Percentiles rank a stretch among this genome's conserved stretches.
These are phyloP conservation scores for Geranium brycei DNA, from an alignment of 345 rosid species.

Conservation along the genomic window DNA sequence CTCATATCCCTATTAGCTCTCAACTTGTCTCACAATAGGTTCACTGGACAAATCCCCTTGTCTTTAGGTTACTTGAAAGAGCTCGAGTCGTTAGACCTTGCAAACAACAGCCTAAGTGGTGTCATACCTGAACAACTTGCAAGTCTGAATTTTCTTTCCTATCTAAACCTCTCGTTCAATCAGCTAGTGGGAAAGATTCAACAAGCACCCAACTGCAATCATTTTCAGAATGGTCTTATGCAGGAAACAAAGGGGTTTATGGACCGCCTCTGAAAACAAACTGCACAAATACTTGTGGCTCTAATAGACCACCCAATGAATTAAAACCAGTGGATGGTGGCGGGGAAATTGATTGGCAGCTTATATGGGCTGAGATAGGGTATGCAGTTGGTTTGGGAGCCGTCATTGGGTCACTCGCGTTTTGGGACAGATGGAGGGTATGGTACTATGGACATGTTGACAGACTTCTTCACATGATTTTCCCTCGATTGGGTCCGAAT, in stretches of 20 bases:
- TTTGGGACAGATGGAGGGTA: conserved; percentile 15
- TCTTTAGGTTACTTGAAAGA: conserved; percentile 15
- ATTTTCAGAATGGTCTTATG: conserved; percentile 14
- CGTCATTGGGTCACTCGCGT: conserved; percentile 18
- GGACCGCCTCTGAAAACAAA: conserved; percentile 13
- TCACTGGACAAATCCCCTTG: conserved; percentile 20
- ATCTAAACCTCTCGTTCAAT: conserved; percentile 30
- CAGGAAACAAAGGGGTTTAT: conserved; percentile 25
- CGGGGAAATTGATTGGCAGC: conserved; percentile 24
- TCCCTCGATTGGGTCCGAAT: conserved; percentile 24
- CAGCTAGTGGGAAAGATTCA: conserved; percentile 22
- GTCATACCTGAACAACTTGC: conserved; percentile 18
- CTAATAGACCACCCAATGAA: neutral
- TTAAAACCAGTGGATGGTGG: neutral
- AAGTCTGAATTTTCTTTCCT: conserved; percentile 16
- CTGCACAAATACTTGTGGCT: neutral
- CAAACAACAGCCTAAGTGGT: conserved; percentile 21
- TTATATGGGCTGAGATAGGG: conserved; percentile 27
- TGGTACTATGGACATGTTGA: conserved; percentile 20
- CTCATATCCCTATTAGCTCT: conserved; percentile 13
- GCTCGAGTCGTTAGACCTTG: conserved; percentile 22
- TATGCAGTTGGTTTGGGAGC: conserved; percentile 30
- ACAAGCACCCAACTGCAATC: conserved; percentile 15
- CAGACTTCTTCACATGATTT: conserved; percentile 17
- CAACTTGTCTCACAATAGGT: conserved; percentile 18